These are phyloP conservation scores for Leptographium lundbergii DNA, from an alignment of 2,329 filamentous ascomycete genomes.

Conservation along the genomic window DNA sequence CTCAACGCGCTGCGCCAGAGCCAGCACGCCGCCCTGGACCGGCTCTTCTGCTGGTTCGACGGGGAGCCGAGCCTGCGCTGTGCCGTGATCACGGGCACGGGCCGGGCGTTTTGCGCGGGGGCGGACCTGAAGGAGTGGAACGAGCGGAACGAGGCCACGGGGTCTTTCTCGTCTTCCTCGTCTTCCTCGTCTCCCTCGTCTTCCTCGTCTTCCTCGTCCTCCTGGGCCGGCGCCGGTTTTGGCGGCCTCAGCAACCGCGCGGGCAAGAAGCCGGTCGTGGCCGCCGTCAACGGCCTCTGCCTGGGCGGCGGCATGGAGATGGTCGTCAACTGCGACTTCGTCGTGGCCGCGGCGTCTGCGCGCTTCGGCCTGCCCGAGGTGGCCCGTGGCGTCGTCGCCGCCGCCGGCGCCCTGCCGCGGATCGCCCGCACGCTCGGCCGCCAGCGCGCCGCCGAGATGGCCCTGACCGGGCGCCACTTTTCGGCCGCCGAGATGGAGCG, in stretches of 20 bases:
- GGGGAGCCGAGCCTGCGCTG: constrained; percentile 45
- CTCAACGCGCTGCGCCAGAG: constrained; percentile 44
- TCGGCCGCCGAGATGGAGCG: constrained; percentile 43
- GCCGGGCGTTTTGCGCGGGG: constrained; percentile 55
- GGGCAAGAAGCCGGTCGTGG: constrained; percentile 64
- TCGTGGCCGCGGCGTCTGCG: constrained; percentile 46
- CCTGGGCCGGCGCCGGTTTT: constrained; percentile 39
- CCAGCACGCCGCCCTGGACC: constrained; percentile 35
- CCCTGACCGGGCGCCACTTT: constrained; percentile 48
- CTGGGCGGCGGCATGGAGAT: constrained; percentile 71
- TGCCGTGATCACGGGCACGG: constrained; percentile 50
- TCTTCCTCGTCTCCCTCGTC: no score
- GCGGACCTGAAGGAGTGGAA: constrained; percentile 57
- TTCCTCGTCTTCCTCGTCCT: neutral
- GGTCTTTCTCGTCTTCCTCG: neutral
- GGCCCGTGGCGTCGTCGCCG: constrained; percentile 55
- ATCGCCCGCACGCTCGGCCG: constrained; percentile 52
- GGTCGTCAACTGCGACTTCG: constrained; percentile 58
- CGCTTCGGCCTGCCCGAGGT: constrained; percentile 61
- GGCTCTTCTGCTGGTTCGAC: constrained; percentile 45
- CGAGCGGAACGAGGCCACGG: constrained; percentile 15
- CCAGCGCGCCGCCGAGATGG: constrained; percentile 60
- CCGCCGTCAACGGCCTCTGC: constrained; percentile 63
- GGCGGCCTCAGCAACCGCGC: constrained; percentile 52
- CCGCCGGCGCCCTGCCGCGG: constrained; percentile 58